phyloP scores from a whole-genome alignment of 2,329 filamentous ascomycete species.

The Periconia sp. region DNA sequence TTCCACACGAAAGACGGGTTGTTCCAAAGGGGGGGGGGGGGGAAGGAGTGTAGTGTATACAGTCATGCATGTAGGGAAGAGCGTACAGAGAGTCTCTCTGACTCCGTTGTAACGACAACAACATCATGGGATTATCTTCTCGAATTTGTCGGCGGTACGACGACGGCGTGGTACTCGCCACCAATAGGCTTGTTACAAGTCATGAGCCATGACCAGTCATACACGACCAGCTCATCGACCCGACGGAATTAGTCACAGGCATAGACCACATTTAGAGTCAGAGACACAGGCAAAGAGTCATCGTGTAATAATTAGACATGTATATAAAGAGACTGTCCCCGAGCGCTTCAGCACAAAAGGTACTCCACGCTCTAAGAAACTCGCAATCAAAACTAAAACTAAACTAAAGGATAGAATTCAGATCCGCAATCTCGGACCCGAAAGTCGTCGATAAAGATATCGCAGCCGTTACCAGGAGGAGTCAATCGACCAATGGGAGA shows the following conservation, averaged over 20 bases:
- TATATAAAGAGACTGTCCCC: slow-evolving; percentile 27
- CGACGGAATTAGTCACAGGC: slow-evolving; percentile 3
- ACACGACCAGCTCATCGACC: slow-evolving; percentile 1
- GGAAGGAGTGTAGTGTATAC: no score
- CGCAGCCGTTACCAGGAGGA: slow-evolving; percentile 38
- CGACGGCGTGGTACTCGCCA: neutral
- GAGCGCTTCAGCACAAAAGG: slow-evolving; percentile 16
- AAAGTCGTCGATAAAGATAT: slow-evolving; percentile 6
- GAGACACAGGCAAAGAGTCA: slow-evolving; percentile 17
- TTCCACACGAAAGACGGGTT: no score
- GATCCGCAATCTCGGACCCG: slow-evolving; percentile 1
- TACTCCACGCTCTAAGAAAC: slow-evolving; percentile 2
- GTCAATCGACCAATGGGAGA: slow-evolving; percentile 47
- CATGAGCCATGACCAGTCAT: slow-evolving; percentile 10
- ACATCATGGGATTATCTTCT: no score
- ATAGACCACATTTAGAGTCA: slow-evolving; percentile 13
- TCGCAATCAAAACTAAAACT: slow-evolving; percentile 3
- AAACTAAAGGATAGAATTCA: slow-evolving; percentile 6
- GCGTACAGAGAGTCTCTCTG: no score
- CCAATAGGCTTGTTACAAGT: neutral
- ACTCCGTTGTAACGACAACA: no score
- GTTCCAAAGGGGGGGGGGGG: no score
- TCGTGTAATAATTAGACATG: slow-evolving; percentile 15
- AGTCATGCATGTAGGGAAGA: no score
- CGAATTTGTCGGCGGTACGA: no score